These are phyloP conservation scores for Sicyos baderoa DNA, from an alignment of 306 rosid species.

Conservation along the genomic window DNA sequence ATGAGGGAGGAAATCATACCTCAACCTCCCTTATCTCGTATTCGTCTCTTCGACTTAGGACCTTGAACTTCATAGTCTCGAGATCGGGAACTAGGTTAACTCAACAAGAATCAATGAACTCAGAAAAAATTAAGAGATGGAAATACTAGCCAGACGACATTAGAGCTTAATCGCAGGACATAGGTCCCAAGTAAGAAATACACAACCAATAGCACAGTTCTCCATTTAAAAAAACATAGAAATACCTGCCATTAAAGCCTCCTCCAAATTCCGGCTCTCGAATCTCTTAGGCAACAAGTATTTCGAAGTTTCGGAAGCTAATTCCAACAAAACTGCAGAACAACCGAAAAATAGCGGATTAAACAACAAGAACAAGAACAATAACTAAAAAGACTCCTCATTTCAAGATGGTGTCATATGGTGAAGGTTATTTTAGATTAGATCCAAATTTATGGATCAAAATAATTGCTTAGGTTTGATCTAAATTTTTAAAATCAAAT, in stretches of 20 bases:
- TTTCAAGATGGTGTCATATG: no score
- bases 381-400: no score
- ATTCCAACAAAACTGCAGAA: conserved; percentile 46
- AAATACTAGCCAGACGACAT: no score
- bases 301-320: conserved; percentile 56
- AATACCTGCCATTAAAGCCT: conserved; percentile 71
- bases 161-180: neutral
- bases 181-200: neutral
- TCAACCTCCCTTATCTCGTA: conserved; percentile 85
- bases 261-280: conserved; percentile 73
- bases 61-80: conserved; percentile 65
- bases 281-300: conserved; percentile 73
- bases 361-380: conserved; percentile 13
- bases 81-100: conserved; percentile 72
- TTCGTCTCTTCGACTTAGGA: conserved; percentile 44
- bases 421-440: no score
- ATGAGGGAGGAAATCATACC: conserved; percentile 31
- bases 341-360: neutral
- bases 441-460: no score
- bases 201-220: conserved; percentile 11
- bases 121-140: no score
- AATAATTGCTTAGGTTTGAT: no score
- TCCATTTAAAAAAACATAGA: neutral
- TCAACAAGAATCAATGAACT: neutral
- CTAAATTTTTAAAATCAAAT: no score